These are phyloP conservation scores for Naematelia aurantialba DNA, from an alignment of 768 basidiomycete genomes.

Conservation along the genomic window DNA sequence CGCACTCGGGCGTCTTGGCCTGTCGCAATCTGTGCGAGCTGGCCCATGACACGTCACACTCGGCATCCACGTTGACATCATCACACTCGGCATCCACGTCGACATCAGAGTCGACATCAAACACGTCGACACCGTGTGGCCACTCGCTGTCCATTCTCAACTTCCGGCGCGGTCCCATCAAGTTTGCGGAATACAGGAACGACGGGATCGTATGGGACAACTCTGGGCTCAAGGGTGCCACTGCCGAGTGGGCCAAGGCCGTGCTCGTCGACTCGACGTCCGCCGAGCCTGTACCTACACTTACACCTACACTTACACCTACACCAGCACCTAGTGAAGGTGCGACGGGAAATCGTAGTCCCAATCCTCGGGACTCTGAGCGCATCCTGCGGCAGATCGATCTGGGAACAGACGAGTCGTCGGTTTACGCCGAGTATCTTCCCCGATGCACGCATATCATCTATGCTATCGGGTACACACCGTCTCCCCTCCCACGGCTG, in stretches of 20 bases:
- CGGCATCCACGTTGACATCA: neutral
- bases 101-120: neutral
- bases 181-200: conserved; percentile 26
- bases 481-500: conserved; percentile 16
- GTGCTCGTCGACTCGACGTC: conserved; percentile 18
- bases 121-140: too few relatives aligned
- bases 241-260: conserved; percentile 28
- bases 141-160: conserved; percentile 22
- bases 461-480: conserved; percentile 32
- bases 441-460: conserved; percentile 28
- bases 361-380: too few relatives aligned
- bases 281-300: too few relatives aligned
- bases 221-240: conserved; percentile 30
- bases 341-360: too few relatives aligned
- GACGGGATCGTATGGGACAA: conserved; percentile 36
- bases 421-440: conserved; percentile 20
- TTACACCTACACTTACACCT: neutral
- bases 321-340: too few relatives aligned
- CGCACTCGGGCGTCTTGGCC: conserved; percentile 30
- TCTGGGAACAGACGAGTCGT: conserved; percentile 8
- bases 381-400: conserved; percentile 21
- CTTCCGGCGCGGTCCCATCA: conserved; percentile 22
- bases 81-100: neutral
- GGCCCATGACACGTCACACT: neutral
- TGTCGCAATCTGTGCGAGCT: conserved; percentile 29